A percentile compares a stretch with the other conserved stretches of the same genome.
Conservation (phyloP, 495 filamentous ascomycete genomes). For the Aspergillus panamensis region DNA sequence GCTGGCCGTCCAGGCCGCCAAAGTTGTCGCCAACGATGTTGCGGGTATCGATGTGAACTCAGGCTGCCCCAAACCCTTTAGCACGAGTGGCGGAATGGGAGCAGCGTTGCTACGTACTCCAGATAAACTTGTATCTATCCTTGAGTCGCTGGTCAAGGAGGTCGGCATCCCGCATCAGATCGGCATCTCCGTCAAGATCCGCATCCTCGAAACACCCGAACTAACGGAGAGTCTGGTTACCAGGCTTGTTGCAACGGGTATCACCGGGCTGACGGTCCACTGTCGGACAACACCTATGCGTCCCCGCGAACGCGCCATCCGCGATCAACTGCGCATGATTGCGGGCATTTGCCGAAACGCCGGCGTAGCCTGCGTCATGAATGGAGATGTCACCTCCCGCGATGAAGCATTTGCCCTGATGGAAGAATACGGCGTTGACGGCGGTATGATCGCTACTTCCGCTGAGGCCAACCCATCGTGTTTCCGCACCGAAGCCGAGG, state of each 20-base stretch:
- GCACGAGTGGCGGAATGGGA: slow-evolving; percentile 88
- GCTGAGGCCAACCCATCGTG: slow-evolving; percentile 86
- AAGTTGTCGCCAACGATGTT: slow-evolving; percentile 78
- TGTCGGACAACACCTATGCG: slow-evolving; percentile 96
- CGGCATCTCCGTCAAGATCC: slow-evolving; percentile 93
- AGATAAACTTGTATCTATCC: slow-evolving; percentile 75
- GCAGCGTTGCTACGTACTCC: slow-evolving; percentile 82
- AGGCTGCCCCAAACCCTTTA: slow-evolving; percentile 95
- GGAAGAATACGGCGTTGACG: slow-evolving; percentile 75
- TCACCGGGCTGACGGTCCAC: slow-evolving; percentile 88
- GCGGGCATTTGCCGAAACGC: slow-evolving; percentile 69
- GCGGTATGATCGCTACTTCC: slow-evolving; percentile 92
- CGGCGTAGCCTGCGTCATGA: slow-evolving; percentile 89
- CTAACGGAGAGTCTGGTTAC: slow-evolving; percentile 71
- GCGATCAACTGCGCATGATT: slow-evolving; percentile 81
- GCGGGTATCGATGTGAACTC: slow-evolving; percentile 95
- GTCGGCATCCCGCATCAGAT: slow-evolving; percentile 73
- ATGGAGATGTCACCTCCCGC: slow-evolving; percentile 78
- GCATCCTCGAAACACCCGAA: slow-evolving; percentile 72
- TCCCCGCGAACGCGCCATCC: slow-evolving; percentile 78
- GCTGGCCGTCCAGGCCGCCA: slow-evolving; percentile 76
- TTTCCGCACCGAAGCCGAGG: slow-evolving; percentile 64
- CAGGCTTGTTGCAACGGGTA: slow-evolving; percentile 74
- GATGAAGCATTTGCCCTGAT: slow-evolving; percentile 65
- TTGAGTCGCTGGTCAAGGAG: slow-evolving; percentile 74